Base-by-base conservation (phyloP, 306 rosid genomes). In the Lupinus albus region DNA sequence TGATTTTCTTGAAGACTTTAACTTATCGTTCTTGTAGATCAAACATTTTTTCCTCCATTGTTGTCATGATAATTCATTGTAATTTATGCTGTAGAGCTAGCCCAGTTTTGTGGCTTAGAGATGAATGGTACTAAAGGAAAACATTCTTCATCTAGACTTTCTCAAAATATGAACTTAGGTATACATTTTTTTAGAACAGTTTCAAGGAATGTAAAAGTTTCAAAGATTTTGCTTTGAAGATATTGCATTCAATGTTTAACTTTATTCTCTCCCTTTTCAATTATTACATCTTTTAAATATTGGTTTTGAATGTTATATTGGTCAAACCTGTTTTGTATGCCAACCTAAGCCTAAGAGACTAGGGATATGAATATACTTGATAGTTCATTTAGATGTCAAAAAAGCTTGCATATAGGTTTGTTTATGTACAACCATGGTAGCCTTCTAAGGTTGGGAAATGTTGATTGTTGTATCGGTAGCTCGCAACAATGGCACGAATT, bases 41-140 rank as follows among this genome's bases (percentile, higher is more conserved):
- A 77, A 69, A 69, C 79, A 82, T 66, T 16, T 17, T 60, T 49
- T 70, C 38, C 48, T 63, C 33, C 14, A 25, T 56, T 54, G 59
- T 64, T 17, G 21, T 11, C 60, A 38, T 76, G 69, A 67, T 35
- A 67, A 76, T 78, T 72, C 51, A 71, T 69, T 83, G 83, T 84
- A 78, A 67, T 75, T 85, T 78, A 70, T 59, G 72, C 49, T 16
- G 54, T 20, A 20, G 25, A 20, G 25, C 2, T 20, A 2, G 25
- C 25, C 25, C 25, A 20, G 25, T 20, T 20, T 2, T 20, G 25
- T 20, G 25, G 25, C 25, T 20, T 62, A 79, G 82, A 79, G 78
- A 72, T 60, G 68, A 68, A 70, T 80, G 70, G 75, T 62, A 41
- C 69, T 79, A 38, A 63, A 67, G 78, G 72, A 54, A 66, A 61